Base-by-base conservation (phyloP, 805 yeast genomes). In the Saccharomycopsis capsularis region DNA sequence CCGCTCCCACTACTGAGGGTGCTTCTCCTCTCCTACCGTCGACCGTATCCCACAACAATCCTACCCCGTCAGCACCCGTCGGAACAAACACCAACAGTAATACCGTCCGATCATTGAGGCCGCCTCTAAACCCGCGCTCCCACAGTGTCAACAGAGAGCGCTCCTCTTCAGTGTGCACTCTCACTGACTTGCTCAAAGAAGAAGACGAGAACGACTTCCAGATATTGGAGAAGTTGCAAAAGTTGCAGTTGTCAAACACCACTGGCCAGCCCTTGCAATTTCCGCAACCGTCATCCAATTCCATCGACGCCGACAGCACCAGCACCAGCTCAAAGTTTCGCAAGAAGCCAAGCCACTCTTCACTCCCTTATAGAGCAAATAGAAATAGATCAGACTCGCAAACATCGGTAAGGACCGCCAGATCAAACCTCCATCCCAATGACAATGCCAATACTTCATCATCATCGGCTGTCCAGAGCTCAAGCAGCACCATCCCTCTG, bases 381-480 rank as follows among this genome's bases (percentile, higher is more conserved):
- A 38, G 27, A 38, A 9, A 38, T 22, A 39, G 45, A 9, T 37
- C 53, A n/a, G 50, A 50, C 25, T 42, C 44, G 15, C 44, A 34
- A 27, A 32, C 25, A 19, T 50, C 53, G 11, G 22, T 30, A 3
- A 23, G 42, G 18, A 32, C 41, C 18, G 24, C 18, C 13, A 67
- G 63, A 29, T 62, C 59, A 23, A 55, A 3, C 42, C 52, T 16
- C 38, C 15, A 34, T n/a, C 22, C 42, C 25, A 36, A 15, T 15
- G 16, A 9, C 11, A 37, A 9, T 38, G 3, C 9, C 16, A 19
- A 7, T 22, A 16, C 25, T 27, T 37, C 40, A 3, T 19, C 25
- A 18, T 37, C 40, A 3, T 19, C 32, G 13, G 32, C 13, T 29
- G 11, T 29, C 11, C 11, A 29, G 11, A 29, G 32, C 32, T 29